Conservation (phyloP, 2,329 filamentous ascomycete species). For the Passalora sequoiae region DNA sequence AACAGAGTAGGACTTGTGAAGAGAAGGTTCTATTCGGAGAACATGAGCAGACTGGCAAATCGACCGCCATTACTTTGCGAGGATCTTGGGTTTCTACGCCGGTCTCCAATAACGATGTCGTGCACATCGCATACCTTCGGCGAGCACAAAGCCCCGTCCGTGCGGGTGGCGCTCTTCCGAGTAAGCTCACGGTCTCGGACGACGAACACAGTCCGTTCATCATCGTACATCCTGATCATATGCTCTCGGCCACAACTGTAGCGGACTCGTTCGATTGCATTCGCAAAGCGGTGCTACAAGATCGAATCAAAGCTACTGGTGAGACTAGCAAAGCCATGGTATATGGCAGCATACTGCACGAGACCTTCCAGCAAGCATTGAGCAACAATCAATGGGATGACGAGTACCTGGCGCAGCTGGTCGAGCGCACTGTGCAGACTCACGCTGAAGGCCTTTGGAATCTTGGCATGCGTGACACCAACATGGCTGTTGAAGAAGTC, state of each 20-base stretch:
- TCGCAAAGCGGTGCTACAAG: constrained; percentile 85
- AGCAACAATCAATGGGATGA: constrained; percentile 76
- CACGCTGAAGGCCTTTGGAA: constrained; percentile 88
- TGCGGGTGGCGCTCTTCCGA: constrained; percentile 36
- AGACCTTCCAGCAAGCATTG: constrained; percentile 88
- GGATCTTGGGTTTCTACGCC: constrained; percentile 83
- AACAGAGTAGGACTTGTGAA: constrained; percentile 56
- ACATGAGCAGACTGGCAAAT: constrained; percentile 63
- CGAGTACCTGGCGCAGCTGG: constrained; percentile 59
- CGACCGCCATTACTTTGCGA: constrained; percentile 68
- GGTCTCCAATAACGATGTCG: constrained; percentile 64
- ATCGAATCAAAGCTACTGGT: constrained; percentile 86
- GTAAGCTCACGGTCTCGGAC: constrained; percentile 71
- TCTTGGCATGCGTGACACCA: constrained; percentile 64
- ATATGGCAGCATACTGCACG: constrained; percentile 89
- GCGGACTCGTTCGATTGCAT: constrained; percentile 94
- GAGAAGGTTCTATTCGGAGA: constrained; percentile 72
- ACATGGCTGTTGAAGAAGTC: constrained; percentile 72
- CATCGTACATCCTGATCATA: constrained; percentile 88
- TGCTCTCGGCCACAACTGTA: constrained; percentile 90
- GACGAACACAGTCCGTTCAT: constrained; percentile 64
- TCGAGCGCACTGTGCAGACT: constrained; percentile 63
- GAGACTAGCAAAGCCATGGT: constrained; percentile 75
- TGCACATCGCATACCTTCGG: constrained; percentile 60
- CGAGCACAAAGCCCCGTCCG: constrained; percentile 56